These are phyloP conservation scores for Cutaneotrichosporon sp. DNA, from an alignment of 1,284 basidiomycete species.

Conservation along the genomic window DNA sequence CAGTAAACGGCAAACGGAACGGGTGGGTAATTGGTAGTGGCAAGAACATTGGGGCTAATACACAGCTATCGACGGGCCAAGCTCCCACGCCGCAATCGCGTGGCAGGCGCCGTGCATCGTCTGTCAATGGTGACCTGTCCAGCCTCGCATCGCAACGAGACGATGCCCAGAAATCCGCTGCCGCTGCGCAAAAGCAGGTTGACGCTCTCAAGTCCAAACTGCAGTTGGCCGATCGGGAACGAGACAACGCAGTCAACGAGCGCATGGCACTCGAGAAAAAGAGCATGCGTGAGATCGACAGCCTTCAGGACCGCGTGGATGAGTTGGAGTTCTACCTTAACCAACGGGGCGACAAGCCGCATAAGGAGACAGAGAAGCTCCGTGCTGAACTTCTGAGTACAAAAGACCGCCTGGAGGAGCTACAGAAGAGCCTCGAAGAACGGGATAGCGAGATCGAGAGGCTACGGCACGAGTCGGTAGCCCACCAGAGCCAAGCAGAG, in stretches of 20 bases:
- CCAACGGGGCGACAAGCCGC: constrained; percentile 17
- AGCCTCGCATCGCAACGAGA: constrained; percentile 26
- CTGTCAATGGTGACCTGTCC: constrained; percentile 23
- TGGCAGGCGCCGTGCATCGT: constrained; percentile 21
- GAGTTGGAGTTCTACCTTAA: constrained; percentile 44
- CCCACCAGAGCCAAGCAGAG: background rate
- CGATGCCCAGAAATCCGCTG: constrained; percentile 5
- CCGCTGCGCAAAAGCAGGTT: constrained; percentile 12
- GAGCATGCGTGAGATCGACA: constrained; percentile 31
- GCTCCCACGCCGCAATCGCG: background rate
- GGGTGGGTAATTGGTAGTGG: constrained; percentile 20
- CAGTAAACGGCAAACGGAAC: constrained; percentile 11
- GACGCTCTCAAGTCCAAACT: constrained; percentile 22
- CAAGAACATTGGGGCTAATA: background rate
- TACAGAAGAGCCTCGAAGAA: constrained; percentile 2
- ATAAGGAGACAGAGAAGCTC: constrained; percentile 26
- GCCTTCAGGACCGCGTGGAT: constrained; percentile 34
- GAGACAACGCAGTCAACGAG: constrained; percentile 46
- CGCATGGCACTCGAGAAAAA: constrained; percentile 41
- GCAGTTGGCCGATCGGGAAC: constrained; percentile 9
- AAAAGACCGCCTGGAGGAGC: background rate
- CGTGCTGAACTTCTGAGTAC: constrained; percentile 4
- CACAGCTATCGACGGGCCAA: background rate
- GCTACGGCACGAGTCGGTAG: background rate
- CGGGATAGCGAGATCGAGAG: constrained; percentile 6